phyloP scores from a whole-genome alignment of 2,329 filamentous ascomycete species.

The Didymella pomorum region DNA sequence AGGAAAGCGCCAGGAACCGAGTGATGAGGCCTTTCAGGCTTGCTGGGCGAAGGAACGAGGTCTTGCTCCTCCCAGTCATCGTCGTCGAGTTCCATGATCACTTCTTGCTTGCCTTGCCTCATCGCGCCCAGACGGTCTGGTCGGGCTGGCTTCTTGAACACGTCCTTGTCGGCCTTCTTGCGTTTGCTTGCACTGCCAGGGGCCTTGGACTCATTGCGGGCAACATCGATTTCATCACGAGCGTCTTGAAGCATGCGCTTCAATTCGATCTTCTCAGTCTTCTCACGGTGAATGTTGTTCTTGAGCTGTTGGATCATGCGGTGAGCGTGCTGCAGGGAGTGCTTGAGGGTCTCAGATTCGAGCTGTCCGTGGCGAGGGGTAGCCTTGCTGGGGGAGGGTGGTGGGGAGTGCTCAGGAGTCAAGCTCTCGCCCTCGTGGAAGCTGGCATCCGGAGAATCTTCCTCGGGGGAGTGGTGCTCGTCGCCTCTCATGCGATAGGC shows the following conservation, averaged over 20 bases:
- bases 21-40: constrained; percentile 39
- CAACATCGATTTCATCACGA: constrained; percentile 84
- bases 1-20: constrained; percentile 44
- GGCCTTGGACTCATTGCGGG: constrained; percentile 61
- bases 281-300: constrained; percentile 94
- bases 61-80: constrained; percentile 81
- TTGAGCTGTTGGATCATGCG: constrained; percentile 96
- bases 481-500: constrained; percentile 74
- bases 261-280: constrained; percentile 97
- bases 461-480: constrained; percentile 68
- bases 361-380: constrained; percentile 90
- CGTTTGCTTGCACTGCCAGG: constrained; percentile 61
- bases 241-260: constrained; percentile 95
- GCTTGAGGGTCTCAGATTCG: constrained; percentile 95
- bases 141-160: constrained; percentile 79
- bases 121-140: constrained; percentile 78
- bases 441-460: constrained; percentile 51
- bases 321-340: constrained; percentile 91
- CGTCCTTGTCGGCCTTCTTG: constrained; percentile 62
- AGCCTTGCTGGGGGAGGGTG: constrained; percentile 86
- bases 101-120: constrained; percentile 76
- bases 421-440: constrained; percentile 65
- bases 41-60: constrained; percentile 62
- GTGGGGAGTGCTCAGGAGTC: constrained; percentile 89
- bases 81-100: constrained; percentile 79